Evolutionary conservation across 371 early-diverging fungal genomes (phyloP), one percentile per base, ranked within the genome.

Genomic region (Mortierella sp.): DNA sequence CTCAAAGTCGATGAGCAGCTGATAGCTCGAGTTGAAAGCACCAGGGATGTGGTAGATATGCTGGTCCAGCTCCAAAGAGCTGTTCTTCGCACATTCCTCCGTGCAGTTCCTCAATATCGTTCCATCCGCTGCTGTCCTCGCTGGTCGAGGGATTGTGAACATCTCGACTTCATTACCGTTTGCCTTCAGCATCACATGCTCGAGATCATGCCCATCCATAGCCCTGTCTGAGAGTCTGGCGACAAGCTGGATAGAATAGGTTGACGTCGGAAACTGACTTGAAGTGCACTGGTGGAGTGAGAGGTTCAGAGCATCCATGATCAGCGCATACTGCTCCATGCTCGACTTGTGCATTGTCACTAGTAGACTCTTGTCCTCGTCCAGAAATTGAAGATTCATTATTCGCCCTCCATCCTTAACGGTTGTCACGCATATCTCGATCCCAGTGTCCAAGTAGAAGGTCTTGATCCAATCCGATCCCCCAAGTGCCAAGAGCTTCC

Each of bases 401-500:
- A 63, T 55, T 17, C 43, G 37, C 17, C 19, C 19, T 1, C 49
- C 55, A 30, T 55, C 42, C 5, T n/a, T 28, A 31, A 63, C n/a
- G 4, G 51, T 31, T 1, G 43, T 41, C 8, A n/a, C 28, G 34
- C 63, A 55, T 15, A 55, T 49, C 37, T 63, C 63, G 49, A 63
- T 55, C 4, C 63, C 63, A 15, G 63, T 55, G 14, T 63, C 63
- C 56, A 63, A 55, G 21, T 55, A 63, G 27, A 21, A 63, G 17
- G 56, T 55, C 30, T 46, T 54, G 21, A 63, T 63, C 63, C 63
- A 63, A 26, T 63, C 56, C n/a, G 32, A 26, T 0, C 63, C 63
- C 3, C 39, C 50, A 0, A 63, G 41, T 11, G 46, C 63, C 28
- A 63, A 19, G 3, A 63, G 27, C n/a, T 31, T 48, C 2, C 63